A percentile compares a stretch with the other conserved stretches of the same genome.
Conservation (phyloP, 768 basidiomycete genomes). For the Ramaria sp. region DNA sequence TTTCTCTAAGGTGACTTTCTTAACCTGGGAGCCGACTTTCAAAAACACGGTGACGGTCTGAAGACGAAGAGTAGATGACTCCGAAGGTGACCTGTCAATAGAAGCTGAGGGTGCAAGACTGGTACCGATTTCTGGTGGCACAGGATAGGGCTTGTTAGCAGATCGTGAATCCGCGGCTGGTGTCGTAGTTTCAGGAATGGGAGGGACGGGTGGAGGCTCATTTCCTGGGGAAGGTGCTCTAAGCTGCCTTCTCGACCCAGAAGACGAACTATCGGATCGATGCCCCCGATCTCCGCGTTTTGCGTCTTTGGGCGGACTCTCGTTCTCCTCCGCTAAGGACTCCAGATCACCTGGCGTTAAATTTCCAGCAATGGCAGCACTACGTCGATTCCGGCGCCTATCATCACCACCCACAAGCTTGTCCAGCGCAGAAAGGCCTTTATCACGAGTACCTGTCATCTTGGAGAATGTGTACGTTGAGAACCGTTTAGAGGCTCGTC, state of each 20-base stretch:
- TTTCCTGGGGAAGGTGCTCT: conserved; percentile 18
- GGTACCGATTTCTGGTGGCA: conserved; percentile 13
- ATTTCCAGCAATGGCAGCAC: conserved; percentile 46
- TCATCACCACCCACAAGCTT: conserved; percentile 24
- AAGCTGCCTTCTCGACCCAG: conserved; percentile 3
- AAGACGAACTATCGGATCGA: background rate
- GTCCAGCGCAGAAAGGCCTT: conserved; percentile 27
- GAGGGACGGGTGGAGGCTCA: conserved; percentile 22
- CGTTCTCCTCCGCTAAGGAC: conserved; percentile 65
- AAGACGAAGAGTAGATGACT: conserved; percentile 16
- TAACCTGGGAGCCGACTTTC: conserved; percentile 83
- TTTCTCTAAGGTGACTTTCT: conserved; percentile 63
- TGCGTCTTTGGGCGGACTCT: conserved; percentile 30
- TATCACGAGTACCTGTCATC: conserved; percentile 56
- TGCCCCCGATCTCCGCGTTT: conserved; percentile 16
- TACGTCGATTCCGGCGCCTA: conserved; percentile 39
- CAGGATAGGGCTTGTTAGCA: background rate
- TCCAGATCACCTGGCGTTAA: conserved; percentile 57
- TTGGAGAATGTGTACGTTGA: conserved; percentile 91
- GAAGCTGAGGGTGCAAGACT: conserved; percentile 13
- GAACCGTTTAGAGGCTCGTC: conserved; percentile 91
- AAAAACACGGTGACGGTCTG: conserved; percentile 64
- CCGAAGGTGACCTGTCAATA: conserved; percentile 5
- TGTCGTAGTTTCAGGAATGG: conserved; percentile 21
- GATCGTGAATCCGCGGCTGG: conserved; percentile 4